Evolutionary conservation across 75 land plant genomes (phyloP).

Genomic region (Picea sitchensis): DNA sequence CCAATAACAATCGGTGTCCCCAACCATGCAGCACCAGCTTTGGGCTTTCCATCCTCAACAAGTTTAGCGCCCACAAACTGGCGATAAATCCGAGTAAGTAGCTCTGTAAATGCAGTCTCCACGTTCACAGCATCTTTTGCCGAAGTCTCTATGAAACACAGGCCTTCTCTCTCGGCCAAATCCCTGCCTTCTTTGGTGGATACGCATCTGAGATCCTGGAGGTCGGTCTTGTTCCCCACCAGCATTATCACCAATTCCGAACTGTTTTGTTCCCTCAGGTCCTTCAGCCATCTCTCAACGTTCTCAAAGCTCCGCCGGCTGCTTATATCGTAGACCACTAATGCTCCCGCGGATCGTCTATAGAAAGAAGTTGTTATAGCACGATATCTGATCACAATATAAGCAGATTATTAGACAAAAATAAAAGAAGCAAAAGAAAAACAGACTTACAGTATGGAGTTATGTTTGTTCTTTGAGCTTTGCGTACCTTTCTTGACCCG

Average conservation of each 20-base stretch:
- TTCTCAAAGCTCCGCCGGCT: not conserved
- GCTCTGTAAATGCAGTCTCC: slow-evolving; percentile 22
- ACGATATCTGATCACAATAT: not conserved
- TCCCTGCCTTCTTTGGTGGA: slow-evolving; percentile 33
- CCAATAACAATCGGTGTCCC: too few species aligned
- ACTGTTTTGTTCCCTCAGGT: not conserved
- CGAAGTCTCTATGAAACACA: slow-evolving; percentile 38
- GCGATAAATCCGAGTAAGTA: not conserved
- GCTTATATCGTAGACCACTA: not conserved
- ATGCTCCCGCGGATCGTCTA: not conserved
- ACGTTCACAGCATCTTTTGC: slow-evolving; percentile 38
- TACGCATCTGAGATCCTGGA: slow-evolving; percentile 22
- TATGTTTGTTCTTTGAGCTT: too few species aligned
- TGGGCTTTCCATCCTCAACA: not conserved
- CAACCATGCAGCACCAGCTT: too few species aligned
- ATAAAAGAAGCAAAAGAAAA: not conserved
- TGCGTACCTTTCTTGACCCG: slow-evolving; percentile 42
- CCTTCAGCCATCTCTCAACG: not conserved
- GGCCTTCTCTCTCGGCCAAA: slow-evolving; percentile 26
- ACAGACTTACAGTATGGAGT: too few species aligned
- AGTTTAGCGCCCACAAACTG: not conserved
- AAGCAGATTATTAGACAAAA: not conserved
- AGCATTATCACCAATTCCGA: too few species aligned
- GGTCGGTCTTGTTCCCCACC: slow-evolving; percentile 34
- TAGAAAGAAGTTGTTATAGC: not conserved